phyloP scores from a whole-genome alignment of 2,329 filamentous ascomycete genomes.

The Colletotrichum sp. region DNA sequence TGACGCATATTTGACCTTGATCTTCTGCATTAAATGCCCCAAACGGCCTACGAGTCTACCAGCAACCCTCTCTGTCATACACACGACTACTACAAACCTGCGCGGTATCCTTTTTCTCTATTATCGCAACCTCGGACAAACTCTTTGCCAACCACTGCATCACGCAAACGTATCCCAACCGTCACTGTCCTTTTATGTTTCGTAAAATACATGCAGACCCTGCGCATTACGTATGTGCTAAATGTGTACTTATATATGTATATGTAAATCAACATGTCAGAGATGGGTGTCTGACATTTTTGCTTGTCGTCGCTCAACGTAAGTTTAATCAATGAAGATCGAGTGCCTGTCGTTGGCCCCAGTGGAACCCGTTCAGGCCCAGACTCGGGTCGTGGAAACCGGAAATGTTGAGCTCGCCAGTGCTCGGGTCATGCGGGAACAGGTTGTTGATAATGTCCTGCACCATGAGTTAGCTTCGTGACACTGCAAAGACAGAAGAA shows the following conservation, averaged over 20 bases:
- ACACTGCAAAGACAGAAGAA: neutral
- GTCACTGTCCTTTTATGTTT: neutral
- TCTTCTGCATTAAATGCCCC: neutral
- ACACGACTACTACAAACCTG: neutral
- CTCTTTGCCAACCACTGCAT: neutral
- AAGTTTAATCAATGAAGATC: neutral
- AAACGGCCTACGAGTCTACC: neutral
- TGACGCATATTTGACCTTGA: neutral
- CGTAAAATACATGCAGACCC: neutral
- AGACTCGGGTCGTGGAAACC: conserved; percentile 42
- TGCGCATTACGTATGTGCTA: neutral
- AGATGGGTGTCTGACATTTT: neutral
- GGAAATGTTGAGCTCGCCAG: conserved; percentile 40
- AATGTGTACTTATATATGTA: neutral
- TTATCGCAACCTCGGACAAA: neutral
- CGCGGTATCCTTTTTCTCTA: neutral
- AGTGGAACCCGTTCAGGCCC: conserved; percentile 29
- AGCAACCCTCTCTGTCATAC: neutral
- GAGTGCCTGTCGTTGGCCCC: conserved; percentile 23
- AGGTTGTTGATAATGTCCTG: conserved; percentile 41
- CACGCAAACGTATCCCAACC: neutral
- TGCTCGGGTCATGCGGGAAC: conserved; percentile 42
- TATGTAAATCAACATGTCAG: neutral
- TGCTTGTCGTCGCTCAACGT: neutral
- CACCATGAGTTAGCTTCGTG: neutral